Percentiles rank a stretch among this genome's conserved stretches.
phyloP scores from a whole-genome alignment of 164 flowering plant genomes.

The Malania oleifera region DNA sequence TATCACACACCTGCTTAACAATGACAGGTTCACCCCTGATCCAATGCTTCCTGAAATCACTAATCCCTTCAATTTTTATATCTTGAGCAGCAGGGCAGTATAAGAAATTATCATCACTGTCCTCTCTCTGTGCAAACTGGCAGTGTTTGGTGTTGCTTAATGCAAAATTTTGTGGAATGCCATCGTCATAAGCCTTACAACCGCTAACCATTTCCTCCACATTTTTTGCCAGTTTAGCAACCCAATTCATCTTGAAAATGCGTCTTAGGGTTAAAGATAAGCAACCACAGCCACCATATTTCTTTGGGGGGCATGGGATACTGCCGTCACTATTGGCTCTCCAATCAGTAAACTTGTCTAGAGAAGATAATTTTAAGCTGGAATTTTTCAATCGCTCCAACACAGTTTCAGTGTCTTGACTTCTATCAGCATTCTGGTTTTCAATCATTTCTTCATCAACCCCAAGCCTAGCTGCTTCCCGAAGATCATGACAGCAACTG shows the following conservation, averaged over 20 bases:
- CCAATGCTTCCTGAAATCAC: constrained; percentile 76
- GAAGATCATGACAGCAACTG: constrained; percentile 77
- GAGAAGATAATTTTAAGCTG: constrained; percentile 23
- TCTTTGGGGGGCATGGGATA: constrained; percentile 83
- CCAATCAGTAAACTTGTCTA: constrained; percentile 54
- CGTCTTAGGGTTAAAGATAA: constrained; percentile 53
- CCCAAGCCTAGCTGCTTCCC: constrained; percentile 38
- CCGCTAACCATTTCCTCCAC: constrained; percentile 95
- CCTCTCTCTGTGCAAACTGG: constrained; percentile 48
- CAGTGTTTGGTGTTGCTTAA: constrained; percentile 20
- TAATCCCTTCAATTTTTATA: constrained; percentile 50
- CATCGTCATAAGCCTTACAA: constrained; percentile 49
- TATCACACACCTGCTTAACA: constrained; percentile 58
- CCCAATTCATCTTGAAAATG: constrained; percentile 97
- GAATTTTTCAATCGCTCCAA: constrained; percentile 21
- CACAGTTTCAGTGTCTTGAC: constrained; percentile 24
- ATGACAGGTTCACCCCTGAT: constrained; percentile 70
- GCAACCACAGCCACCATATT: constrained; percentile 75
- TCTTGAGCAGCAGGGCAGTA: constrained; percentile 66
- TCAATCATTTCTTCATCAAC: constrained; percentile 19
- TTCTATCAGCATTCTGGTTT: constrained; percentile 19
- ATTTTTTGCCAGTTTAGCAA: constrained; percentile 85
- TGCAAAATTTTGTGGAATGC: constrained; percentile 19
- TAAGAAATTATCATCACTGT: constrained; percentile 52
- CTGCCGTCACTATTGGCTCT: constrained; percentile 65